Conservation (phyloP, 768 basidiomycete genomes). For the Hygrophorus pudorinus region DNA sequence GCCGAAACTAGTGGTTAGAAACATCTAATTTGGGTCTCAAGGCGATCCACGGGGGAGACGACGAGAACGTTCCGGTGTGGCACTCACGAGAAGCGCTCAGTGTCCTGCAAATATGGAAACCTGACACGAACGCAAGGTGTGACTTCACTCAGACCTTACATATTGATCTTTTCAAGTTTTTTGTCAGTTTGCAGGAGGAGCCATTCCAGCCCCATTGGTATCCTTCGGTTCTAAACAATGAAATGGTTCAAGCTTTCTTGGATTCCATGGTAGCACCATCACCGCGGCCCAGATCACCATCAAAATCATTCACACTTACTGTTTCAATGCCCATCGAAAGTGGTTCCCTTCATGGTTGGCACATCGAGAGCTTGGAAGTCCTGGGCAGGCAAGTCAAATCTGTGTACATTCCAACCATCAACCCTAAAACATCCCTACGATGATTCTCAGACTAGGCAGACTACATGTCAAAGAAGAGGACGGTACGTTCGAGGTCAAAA, state of each 20-base stretch:
- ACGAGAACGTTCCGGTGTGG: conserved; percentile 84
- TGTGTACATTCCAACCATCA: not conserved
- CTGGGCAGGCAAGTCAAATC: conserved; percentile 49
- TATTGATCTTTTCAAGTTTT: not conserved
- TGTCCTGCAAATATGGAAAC: conserved; percentile 48
- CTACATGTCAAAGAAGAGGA: conserved; percentile 1
- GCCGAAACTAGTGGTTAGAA: conserved; percentile 31
- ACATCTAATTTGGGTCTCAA: not conserved
- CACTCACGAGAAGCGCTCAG: conserved; percentile 63
- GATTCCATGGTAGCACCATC: conserved; percentile 18
- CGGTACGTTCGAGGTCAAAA: not conserved
- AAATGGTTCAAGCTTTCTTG: conserved; percentile 47
- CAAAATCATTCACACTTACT: conserved; percentile 55
- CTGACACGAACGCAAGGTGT: conserved; percentile 42
- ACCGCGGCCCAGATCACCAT: conserved; percentile 8
- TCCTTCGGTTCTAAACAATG: conserved; percentile 42
- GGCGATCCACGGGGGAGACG: conserved; percentile 43
- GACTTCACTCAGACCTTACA: conserved; percentile 12
- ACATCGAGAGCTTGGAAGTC: conserved; percentile 45
- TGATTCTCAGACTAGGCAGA: not conserved
- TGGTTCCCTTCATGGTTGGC: conserved; percentile 64
- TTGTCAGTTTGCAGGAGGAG: conserved; percentile 52
- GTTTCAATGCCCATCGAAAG: conserved; percentile 58
- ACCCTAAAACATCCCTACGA: not conserved
- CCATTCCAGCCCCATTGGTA: conserved; percentile 65